phyloP scores from a whole-genome alignment of 305 asterid genomes.

The Rubia tinctorum region DNA sequence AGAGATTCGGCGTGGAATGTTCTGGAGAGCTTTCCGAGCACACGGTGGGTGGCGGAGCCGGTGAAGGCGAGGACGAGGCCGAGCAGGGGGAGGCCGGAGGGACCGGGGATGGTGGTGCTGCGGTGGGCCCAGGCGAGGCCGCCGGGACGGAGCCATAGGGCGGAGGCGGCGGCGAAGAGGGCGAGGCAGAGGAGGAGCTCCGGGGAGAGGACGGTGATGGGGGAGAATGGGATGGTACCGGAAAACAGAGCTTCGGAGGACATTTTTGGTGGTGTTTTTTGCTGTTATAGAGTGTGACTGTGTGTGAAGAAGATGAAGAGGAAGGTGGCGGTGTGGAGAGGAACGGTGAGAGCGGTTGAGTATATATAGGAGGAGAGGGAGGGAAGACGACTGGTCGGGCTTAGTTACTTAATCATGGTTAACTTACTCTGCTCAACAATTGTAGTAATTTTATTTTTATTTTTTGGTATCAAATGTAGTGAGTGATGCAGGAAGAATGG shows the following conservation, averaged over 20 bases:
- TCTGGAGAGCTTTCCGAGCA: slow-evolving; percentile 30
- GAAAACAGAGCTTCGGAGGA: slow-evolving; percentile 32
- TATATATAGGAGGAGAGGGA: slow-evolving; percentile 20
- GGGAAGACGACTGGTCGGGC: background rate
- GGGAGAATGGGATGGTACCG: slow-evolving; percentile 29
- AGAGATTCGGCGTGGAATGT: slow-evolving; percentile 34
- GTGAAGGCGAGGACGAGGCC: slow-evolving; percentile 52
- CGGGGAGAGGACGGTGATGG: slow-evolving; percentile 19
- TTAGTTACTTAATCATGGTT: slow-evolving; percentile 2
- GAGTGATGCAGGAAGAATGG: too few species aligned
- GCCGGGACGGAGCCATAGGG: slow-evolving; percentile 73
- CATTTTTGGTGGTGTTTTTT: slow-evolving; percentile 29
- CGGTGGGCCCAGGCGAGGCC: slow-evolving; percentile 77
- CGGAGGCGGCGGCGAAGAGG: slow-evolving; percentile 36
- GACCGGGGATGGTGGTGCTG: slow-evolving; percentile 53
- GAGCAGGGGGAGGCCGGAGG: slow-evolving; percentile 65
- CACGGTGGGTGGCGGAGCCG: slow-evolving; percentile 46
- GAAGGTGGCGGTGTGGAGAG: slow-evolving; percentile 33
- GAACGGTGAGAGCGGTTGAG: slow-evolving; percentile 41
- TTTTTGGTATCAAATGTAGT: too few species aligned
- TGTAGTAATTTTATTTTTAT: too few species aligned
- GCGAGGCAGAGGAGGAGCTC: slow-evolving; percentile 33
- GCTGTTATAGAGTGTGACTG: slow-evolving; percentile 14
- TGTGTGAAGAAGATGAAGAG: slow-evolving; percentile 4
- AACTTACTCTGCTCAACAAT: background rate